Evolutionary conservation across 768 basidiomycete genomes (phyloP).

Genomic region (Naganishia antarctica): DNA sequence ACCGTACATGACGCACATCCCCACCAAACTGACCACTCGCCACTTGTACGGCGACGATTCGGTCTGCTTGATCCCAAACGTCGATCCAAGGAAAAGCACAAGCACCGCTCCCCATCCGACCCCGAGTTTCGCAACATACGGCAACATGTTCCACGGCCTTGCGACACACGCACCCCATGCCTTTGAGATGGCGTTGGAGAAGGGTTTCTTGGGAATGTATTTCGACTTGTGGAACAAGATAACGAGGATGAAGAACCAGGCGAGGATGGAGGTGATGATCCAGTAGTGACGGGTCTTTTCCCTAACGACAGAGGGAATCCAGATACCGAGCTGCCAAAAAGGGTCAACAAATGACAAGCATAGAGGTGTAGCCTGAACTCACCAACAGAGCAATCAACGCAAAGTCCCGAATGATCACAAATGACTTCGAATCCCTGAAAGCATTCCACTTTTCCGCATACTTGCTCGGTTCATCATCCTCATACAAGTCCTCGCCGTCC

Average conservation of each 20-base stretch:
- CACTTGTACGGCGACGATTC: conserved; percentile 28
- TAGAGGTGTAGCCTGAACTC: not conserved
- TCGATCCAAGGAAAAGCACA: conserved; percentile 24
- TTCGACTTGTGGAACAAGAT: conserved; percentile 27
- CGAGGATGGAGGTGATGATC: conserved; percentile 28
- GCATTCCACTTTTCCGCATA: conserved; percentile 16
- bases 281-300: conserved; percentile 29
- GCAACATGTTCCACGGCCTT: conserved; percentile 23
- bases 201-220: conserved; percentile 28
- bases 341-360: too few relatives aligned
- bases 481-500: conserved; percentile 13
- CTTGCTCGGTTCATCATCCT: conserved; percentile 18
- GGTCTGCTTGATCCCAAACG: conserved; percentile 27
- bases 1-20: conserved; percentile 33
- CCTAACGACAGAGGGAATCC: conserved; percentile 25
- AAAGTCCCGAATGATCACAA: conserved; percentile 16
- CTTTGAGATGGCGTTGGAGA: conserved; percentile 17
- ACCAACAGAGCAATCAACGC: conserved; percentile 21
- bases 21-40: conserved; percentile 31
- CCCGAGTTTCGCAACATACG: conserved; percentile 21
- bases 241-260: conserved; percentile 31
- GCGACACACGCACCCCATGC: conserved; percentile 12
- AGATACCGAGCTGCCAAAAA: conserved; percentile 30
- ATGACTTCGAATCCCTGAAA: conserved; percentile 15
- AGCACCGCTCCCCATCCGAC: conserved; percentile 24